Base-by-base conservation (phyloP, 176 grass and related monocot species). In the Triticum dicoccoides region DNA sequence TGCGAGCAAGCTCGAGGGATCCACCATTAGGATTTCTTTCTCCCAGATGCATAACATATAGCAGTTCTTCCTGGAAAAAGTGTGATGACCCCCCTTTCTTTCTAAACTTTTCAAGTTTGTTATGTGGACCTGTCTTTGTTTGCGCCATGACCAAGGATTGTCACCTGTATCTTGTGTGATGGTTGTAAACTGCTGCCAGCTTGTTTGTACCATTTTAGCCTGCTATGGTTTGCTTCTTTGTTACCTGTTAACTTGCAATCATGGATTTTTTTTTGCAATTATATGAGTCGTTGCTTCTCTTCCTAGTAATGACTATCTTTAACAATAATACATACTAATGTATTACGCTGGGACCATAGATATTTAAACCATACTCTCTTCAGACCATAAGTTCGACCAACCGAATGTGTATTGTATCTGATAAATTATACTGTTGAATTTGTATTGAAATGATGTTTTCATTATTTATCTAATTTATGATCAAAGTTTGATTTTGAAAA, bases 1-100 rank as follows among this genome's bases (percentile, higher is more conserved):
- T 58, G 94, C 94, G 6, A 97, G 87, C 84, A 82, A 86, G 11
- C 84, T 99, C 2, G 94, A 94, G 65, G 86, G 92, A 10, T 88
- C 91, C 65, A 87, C 89, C 5, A 90, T 99, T 70, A 91, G 90
- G 56, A 97, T 99, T 86, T 96, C 92, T 15, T 96, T 99, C 91
- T 96, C 92, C 76, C 97, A 99, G 90, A 95, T 95, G 80, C 94
- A 99, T 89, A 96, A 79, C 68, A 91, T 95, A 87, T 95, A 89
- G 81, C 15, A 0, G n/a, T 66, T 63, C 30, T 61, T 87, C 69
- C 38, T 52, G 73, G 21, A 30, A 24, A 18, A 45, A 56, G 13
- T 32, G 27, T 17, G 65, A 68, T 68, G 65, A 3, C 20, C 20
- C 18, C 47, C 11, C 73, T 14, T 45, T 49, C 45, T 76, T 29